Conservation (phyloP, 2,329 filamentous ascomycete genomes). For the Coniochaeta sp. region DNA sequence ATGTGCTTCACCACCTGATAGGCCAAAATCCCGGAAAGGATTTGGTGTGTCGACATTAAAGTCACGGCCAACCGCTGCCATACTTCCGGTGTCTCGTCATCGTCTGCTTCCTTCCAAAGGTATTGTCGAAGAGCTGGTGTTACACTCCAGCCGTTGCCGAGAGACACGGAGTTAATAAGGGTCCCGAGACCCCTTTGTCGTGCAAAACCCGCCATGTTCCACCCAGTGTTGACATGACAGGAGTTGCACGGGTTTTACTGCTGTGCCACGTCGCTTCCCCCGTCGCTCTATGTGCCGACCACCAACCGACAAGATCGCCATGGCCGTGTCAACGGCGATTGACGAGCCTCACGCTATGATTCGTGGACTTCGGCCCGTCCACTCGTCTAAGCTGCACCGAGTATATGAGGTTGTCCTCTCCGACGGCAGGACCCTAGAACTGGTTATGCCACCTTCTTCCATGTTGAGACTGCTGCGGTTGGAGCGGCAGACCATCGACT, state of each 20-base stretch:
- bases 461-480: constrained; percentile 36
- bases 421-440: constrained; percentile 30
- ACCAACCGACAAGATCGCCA: constrained; percentile 12
- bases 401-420: constrained; percentile 34
- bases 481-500: constrained; percentile 34
- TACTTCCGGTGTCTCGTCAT: background rate
- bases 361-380: constrained; percentile 23
- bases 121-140: background rate
- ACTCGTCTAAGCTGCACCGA: constrained; percentile 29
- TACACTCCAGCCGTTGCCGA: background rate
- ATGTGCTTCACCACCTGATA: background rate
- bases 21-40: background rate
- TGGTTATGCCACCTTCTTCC: constrained; percentile 35
- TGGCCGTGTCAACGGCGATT: constrained; percentile 22
- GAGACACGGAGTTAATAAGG: background rate
- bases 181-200: background rate
- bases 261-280: background rate
- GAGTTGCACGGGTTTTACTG: background rate
- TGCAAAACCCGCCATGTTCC: background rate
- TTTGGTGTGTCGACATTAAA: background rate
- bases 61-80: no score
- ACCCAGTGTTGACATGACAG: background rate
- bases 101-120: background rate
- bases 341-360: constrained; percentile 21
- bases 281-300: constrained; percentile 25